phyloP scores from a whole-genome alignment of 2,329 filamentous ascomycete genomes.

The Colletotrichum liaoningense region DNA sequence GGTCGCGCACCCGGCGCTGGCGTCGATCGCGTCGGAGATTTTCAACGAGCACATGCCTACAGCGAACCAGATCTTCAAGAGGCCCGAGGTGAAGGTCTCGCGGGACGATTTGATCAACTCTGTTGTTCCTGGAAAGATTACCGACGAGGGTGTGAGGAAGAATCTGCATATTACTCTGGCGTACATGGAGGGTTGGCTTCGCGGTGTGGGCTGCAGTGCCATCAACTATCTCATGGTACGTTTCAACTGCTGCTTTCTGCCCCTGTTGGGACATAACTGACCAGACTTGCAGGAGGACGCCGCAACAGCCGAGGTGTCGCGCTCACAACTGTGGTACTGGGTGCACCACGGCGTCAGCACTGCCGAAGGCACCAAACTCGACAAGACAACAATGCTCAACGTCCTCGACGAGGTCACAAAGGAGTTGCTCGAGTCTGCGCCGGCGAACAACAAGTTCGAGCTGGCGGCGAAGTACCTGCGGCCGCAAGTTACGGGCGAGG shows the following conservation, averaged over 20 bases:
- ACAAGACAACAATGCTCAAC: conserved; percentile 83
- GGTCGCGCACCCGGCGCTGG: conserved; percentile 90
- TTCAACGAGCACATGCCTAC: conserved; percentile 97
- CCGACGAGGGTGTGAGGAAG: conserved; percentile 89
- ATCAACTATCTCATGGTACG: conserved; percentile 86
- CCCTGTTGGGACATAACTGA: neutral
- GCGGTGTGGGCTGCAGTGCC: conserved; percentile 88
- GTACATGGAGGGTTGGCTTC: conserved; percentile 94
- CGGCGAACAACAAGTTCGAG: conserved; percentile 36
- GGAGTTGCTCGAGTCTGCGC: conserved; percentile 21
- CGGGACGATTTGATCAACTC: conserved; percentile 90
- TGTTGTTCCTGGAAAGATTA: conserved; percentile 87
- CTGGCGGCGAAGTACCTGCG: conserved; percentile 26
- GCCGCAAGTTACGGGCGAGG: conserved; percentile 30
- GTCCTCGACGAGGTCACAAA: conserved; percentile 71
- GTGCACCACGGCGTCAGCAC: conserved; percentile 74
- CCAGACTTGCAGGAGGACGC: conserved; percentile 72
- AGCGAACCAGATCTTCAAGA: conserved; percentile 87
- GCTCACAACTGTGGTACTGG: conserved; percentile 92
- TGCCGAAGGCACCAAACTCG: conserved; percentile 83
- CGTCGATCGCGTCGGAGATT: conserved; percentile 81
- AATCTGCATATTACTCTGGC: conserved; percentile 89
- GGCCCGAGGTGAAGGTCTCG: conserved; percentile 81
- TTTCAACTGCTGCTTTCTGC: neutral
- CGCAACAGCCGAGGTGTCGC: conserved; percentile 87